Conservation (phyloP, 208 protist species). For the Leishmania guyanensis region DNA sequence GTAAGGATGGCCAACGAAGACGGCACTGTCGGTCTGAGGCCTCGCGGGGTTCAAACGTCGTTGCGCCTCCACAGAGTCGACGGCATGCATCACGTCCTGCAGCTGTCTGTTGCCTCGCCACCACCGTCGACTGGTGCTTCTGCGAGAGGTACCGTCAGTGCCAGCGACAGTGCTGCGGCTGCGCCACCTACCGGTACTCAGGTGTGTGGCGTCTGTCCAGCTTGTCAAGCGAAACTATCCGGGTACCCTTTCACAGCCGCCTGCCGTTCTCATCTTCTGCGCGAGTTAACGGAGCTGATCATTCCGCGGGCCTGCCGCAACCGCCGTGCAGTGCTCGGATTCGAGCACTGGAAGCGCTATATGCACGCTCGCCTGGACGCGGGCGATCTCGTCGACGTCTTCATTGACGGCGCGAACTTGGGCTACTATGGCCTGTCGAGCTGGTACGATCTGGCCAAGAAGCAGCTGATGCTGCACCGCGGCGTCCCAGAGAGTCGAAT, state of each 20-base stretch:
- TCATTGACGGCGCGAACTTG: constrained; percentile 87
- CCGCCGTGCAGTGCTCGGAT: constrained; percentile 40
- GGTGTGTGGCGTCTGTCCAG: constrained; percentile 23
- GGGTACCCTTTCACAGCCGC: constrained; percentile 60
- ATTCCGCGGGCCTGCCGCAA: constrained; percentile 35
- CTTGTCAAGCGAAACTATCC: constrained; percentile 18
- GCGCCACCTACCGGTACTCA: neutral
- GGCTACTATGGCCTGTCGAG: constrained; percentile 86
- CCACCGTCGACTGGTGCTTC: neutral
- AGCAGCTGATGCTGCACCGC: constrained; percentile 32
- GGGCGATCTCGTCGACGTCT: constrained; percentile 38
- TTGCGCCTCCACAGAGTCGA: constrained; percentile 13
- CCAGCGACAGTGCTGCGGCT: neutral
- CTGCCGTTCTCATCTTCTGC: constrained; percentile 43
- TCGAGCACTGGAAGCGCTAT: constrained; percentile 60
- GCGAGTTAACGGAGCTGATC: constrained; percentile 43
- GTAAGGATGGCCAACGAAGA: constrained; percentile 9
- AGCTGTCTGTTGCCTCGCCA: constrained; percentile 3
- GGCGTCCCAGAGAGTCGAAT: constrained; percentile 33
- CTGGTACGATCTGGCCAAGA: constrained; percentile 77
- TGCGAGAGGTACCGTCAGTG: neutral
- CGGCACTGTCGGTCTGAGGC: neutral
- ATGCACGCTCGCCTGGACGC: constrained; percentile 30
- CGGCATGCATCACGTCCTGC: constrained; percentile 15
- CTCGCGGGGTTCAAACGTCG: neutral